Evolutionary conservation across 352 stramenopile species (phyloP).

Genomic region (Elongisporangium undulatum): DNA sequence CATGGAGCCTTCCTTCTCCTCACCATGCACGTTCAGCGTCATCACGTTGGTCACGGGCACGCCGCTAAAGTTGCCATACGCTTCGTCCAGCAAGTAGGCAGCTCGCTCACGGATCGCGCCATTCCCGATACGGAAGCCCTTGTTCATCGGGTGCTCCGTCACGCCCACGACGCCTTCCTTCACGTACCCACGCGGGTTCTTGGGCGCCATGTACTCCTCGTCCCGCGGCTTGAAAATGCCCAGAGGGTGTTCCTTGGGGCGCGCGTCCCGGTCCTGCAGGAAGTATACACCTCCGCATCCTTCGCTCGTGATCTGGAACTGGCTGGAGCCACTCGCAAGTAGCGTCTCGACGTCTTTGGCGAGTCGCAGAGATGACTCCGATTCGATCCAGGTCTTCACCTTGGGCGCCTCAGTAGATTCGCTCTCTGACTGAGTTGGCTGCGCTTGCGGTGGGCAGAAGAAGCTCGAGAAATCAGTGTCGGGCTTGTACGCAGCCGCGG

Average conservation of each 20-base stretch:
- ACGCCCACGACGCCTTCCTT: slow-evolving; percentile 77
- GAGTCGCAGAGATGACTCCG: slow-evolving; percentile 35
- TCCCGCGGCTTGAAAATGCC: slow-evolving; percentile 97
- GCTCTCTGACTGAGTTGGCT: not conserved
- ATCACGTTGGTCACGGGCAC: slow-evolving; percentile 82
- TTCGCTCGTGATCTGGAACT: slow-evolving; percentile 68
- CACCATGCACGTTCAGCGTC: slow-evolving; percentile 48
- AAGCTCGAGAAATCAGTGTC: not conserved
- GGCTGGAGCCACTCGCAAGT: slow-evolving; percentile 19
- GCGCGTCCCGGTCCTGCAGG: slow-evolving; percentile 17
- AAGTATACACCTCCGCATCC: slow-evolving; percentile 80
- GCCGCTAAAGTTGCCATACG: slow-evolving; percentile 77
- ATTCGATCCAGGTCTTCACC: slow-evolving; percentile 28
- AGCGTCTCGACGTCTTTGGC: slow-evolving; percentile 36
- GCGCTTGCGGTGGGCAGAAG: slow-evolving; percentile 1
- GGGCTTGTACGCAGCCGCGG: not conserved
- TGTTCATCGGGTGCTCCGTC: slow-evolving; percentile 80
- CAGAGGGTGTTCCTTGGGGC: slow-evolving; percentile 27
- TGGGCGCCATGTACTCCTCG: slow-evolving; percentile 98
- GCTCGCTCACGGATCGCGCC: slow-evolving; percentile 80
- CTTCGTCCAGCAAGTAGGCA: slow-evolving; percentile 76
- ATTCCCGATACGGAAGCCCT: slow-evolving; percentile 84
- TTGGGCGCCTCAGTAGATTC: slow-evolving; percentile 13
- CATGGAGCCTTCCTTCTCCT: slow-evolving; percentile 82
- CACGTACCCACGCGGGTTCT: slow-evolving; percentile 97